Percentiles rank a stretch among this genome's conserved stretches.
Conservation (phyloP, 2,329 filamentous ascomycete species). For the Botrytis galanthina region DNA sequence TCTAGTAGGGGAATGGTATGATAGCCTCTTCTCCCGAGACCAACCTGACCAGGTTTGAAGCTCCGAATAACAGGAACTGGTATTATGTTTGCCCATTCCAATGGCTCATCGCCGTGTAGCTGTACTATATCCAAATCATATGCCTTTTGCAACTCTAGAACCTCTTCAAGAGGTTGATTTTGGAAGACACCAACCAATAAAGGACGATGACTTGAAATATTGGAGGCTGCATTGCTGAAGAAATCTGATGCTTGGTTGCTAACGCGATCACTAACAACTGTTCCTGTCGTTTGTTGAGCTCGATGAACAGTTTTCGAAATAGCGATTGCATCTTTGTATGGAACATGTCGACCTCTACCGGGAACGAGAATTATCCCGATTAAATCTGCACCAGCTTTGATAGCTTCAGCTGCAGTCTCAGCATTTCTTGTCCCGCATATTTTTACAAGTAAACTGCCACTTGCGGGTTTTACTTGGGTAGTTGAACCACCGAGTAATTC, state of each 20-base stretch:
- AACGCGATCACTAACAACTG: slow-evolving; percentile 31
- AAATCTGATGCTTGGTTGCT: slow-evolving; percentile 57
- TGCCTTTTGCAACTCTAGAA: slow-evolving; percentile 73
- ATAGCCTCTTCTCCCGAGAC: slow-evolving; percentile 69
- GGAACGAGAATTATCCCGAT: slow-evolving; percentile 91
- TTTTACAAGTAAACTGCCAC: slow-evolving; percentile 70
- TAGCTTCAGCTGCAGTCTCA: slow-evolving; percentile 75
- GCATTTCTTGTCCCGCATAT: slow-evolving; percentile 88
- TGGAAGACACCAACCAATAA: slow-evolving; percentile 92
- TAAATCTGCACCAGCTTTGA: slow-evolving; percentile 84
- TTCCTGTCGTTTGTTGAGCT: slow-evolving; percentile 29
- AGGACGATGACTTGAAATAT: slow-evolving; percentile 57
- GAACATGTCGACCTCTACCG: slow-evolving; percentile 75
- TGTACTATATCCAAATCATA: slow-evolving; percentile 86
- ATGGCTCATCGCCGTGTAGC: slow-evolving; percentile 84
- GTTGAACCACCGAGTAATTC: slow-evolving; percentile 67
- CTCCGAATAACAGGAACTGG: slow-evolving; percentile 88
- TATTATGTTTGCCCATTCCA: slow-evolving; percentile 88
- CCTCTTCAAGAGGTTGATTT: slow-evolving; percentile 80
- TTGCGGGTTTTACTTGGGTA: slow-evolving; percentile 39
- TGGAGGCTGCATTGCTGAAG: slow-evolving; percentile 58
- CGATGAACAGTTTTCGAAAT: slow-evolving; percentile 78
- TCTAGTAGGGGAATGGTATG: slow-evolving; percentile 84
- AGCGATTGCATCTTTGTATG: slow-evolving; percentile 71
- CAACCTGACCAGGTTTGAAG: slow-evolving; percentile 68